Evolutionary conservation across 257 asterid species (phyloP).

Genomic region (Solanum sejunctum): DNA sequence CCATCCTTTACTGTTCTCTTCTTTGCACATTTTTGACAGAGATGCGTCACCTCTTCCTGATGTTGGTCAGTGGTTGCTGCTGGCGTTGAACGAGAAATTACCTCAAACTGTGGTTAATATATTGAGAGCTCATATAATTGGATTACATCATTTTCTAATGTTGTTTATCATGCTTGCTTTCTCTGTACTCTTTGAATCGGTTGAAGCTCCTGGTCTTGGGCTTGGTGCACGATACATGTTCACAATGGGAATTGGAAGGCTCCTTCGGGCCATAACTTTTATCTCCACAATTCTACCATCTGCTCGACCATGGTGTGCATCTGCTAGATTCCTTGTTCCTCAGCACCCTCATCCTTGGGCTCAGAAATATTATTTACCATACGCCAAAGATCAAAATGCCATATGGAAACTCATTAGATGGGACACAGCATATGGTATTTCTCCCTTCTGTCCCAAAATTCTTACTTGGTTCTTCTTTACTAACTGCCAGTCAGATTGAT

Average conservation of each 20-base stretch:
- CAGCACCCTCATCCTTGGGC: conserved; percentile 78
- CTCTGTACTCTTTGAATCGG: conserved; percentile 75
- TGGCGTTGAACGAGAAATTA: conserved; percentile 67
- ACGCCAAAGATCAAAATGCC: conserved; percentile 59
- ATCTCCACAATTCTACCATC: conserved; percentile 92
- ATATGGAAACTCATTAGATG: conserved; percentile 54
- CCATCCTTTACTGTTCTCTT: background rate
- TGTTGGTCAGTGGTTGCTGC: conserved; percentile 91
- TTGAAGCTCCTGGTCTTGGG: conserved; percentile 97
- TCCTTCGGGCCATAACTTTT: conserved; percentile 77
- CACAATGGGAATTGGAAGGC: conserved; percentile 93
- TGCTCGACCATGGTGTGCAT: conserved; percentile 97
- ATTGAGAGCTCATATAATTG: conserved; percentile 80
- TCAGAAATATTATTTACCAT: conserved; percentile 81
- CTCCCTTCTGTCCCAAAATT: background rate
- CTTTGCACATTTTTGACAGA: conserved; percentile 25
- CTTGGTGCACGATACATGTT: conserved; percentile 89
- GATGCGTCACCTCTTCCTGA: conserved; percentile 85
- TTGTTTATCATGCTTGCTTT: conserved; percentile 87
- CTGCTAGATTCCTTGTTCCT: conserved; percentile 70
- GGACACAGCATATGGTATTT: conserved; percentile 68
- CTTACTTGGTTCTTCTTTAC: background rate
- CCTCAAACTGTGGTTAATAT: conserved; percentile 51
- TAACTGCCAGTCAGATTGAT: background rate
- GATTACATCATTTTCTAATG: conserved; percentile 94